These are phyloP conservation scores for Capsella bursapastoris DNA, from an alignment of 345 rosid species.

Conservation along the genomic window DNA sequence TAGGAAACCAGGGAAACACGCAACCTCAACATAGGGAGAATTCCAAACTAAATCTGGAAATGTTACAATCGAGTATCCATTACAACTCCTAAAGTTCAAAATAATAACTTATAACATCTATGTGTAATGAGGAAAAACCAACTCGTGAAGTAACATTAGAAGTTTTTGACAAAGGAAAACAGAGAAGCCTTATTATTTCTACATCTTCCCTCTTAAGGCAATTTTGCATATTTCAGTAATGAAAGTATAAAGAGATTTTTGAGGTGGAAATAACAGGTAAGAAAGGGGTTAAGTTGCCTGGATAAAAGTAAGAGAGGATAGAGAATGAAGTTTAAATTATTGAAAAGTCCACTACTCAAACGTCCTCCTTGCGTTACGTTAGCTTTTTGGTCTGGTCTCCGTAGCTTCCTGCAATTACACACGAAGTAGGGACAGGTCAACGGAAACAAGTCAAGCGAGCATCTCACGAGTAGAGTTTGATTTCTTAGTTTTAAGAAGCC, in stretches of 20 bases:
- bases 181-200: neutral
- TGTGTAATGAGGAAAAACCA: no score
- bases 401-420: neutral
- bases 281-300: neutral
- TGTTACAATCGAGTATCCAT: slow-evolving; percentile 45
- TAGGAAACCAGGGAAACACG: no score
- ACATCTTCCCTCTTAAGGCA: neutral
- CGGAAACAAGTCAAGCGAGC: neutral
- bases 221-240: no score
- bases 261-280: neutral
- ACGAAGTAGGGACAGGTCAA: neutral
- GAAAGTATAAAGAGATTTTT: no score
- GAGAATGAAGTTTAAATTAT: neutral
- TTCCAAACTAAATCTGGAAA: slow-evolving; percentile 33
- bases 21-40: neutral
- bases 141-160: no score
- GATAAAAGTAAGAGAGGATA: neutral
- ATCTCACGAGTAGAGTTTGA: neutral
- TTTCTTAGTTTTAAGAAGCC: neutral
- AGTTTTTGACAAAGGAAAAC: no score
- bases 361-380: neutral
- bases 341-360: neutral
- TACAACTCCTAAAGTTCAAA: neutral
- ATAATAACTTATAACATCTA: no score
- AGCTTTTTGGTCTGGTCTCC: neutral